phyloP scores from a whole-genome alignment of 2,329 filamentous ascomycete species.

The Trichoderma cornu-damae region DNA sequence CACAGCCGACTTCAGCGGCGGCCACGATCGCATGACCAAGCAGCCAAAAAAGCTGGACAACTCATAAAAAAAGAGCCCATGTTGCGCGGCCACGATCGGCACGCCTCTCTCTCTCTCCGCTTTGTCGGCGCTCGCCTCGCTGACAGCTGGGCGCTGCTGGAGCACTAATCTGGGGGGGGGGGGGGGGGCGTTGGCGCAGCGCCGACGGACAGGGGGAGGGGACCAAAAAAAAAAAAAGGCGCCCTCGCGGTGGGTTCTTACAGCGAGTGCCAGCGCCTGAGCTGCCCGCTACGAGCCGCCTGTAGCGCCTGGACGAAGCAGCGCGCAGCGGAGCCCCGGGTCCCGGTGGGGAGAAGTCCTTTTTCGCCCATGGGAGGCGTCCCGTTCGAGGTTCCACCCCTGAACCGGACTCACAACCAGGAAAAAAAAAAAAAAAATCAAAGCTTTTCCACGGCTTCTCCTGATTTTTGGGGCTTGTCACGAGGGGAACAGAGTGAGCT shows the following conservation, averaged over 20 bases:
- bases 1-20: conserved; percentile 9
- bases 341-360: conserved; percentile 6
- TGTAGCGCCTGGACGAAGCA: conserved; percentile 8
- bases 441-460: conserved; percentile 21
- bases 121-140: no score
- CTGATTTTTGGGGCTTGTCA: conserved; percentile 10
- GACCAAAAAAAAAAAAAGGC: not conserved
- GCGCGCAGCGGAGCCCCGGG: conserved; percentile 1
- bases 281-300: conserved; percentile 13
- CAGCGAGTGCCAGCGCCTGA: conserved; percentile 9
- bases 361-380: conserved; percentile 13
- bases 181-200: conserved; percentile 19
- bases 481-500: conserved; percentile 16
- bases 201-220: conserved; percentile 2
- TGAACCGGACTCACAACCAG: conserved; percentile 22
- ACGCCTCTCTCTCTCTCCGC: conserved; percentile 3
- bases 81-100: conserved; percentile 12
- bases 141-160: conserved; percentile 21
- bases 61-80: conserved; percentile 12
- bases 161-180: conserved; percentile 29
- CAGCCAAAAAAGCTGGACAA: conserved; percentile 10
- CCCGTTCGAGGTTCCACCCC: conserved; percentile 24
- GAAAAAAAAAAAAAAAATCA: conserved; percentile 27
- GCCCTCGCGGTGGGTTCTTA: conserved; percentile 5
- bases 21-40: conserved; percentile 1